Evolutionary conservation across 2,329 filamentous ascomycete genomes (phyloP).

Genomic region (Rutstroemia sp.): DNA sequence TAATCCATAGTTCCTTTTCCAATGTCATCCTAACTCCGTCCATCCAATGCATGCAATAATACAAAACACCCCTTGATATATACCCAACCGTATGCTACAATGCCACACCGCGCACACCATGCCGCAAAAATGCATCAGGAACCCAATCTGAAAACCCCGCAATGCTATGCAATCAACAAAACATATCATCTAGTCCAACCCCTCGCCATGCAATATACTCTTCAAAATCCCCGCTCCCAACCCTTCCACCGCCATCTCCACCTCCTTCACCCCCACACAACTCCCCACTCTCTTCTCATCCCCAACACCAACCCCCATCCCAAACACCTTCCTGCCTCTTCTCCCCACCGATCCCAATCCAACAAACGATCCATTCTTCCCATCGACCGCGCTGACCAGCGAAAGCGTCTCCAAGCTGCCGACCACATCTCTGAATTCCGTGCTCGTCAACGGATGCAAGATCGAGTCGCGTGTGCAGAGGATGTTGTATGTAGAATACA

Average conservation of each 20-base stretch:
- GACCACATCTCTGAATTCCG: constrained; percentile 91
- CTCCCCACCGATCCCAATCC: constrained; percentile 65
- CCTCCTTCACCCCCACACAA: constrained; percentile 72
- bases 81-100: background rate
- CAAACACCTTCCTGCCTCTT: constrained; percentile 48
- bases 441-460: constrained; percentile 79
- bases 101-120: background rate
- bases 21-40: background rate
- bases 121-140: background rate
- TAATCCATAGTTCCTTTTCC: background rate
- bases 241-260: constrained; percentile 62
- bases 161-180: background rate
- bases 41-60: background rate
- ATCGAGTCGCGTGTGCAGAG: constrained; percentile 85
- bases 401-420: constrained; percentile 84
- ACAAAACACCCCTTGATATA: background rate
- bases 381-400: constrained; percentile 64
- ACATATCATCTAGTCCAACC: constrained; percentile 21
- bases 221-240: constrained; percentile 53
- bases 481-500: constrained; percentile 77
- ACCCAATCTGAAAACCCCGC: background rate
- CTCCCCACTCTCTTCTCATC: constrained; percentile 77
- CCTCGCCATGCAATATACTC: constrained; percentile 49
- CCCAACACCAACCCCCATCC: constrained; percentile 39
- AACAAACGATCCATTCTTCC: constrained; percentile 59